phyloP scores from a whole-genome alignment of 208 protist genomes.

The Trypanosomatidae sp. region DNA sequence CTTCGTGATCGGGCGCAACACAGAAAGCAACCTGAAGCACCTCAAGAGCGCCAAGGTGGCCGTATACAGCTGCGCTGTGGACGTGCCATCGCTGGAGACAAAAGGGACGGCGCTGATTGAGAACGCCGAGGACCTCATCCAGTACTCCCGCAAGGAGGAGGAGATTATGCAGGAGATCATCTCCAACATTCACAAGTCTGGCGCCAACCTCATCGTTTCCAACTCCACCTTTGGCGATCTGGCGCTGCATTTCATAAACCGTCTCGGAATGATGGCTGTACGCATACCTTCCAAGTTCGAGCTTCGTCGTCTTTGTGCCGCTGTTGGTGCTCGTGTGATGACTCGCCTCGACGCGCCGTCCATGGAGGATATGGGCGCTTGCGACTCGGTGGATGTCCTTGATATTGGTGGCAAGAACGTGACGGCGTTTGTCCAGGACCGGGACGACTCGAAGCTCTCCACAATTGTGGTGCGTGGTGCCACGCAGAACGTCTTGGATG shows the following conservation, averaged over 20 bases:
- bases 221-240: constrained; percentile 98
- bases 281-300: constrained; percentile 99
- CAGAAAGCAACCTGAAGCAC: constrained; percentile 93
- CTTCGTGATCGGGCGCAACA: constrained; percentile 96
- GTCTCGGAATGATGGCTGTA: constrained; percentile 98
- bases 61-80: constrained; percentile 97
- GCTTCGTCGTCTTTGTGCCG: constrained; percentile 97
- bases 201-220: constrained; percentile 98
- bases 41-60: constrained; percentile 97
- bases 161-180: constrained; percentile 97
- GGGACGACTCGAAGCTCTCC: constrained; percentile 92
- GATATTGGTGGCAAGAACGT: constrained; percentile 97
- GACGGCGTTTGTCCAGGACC: constrained; percentile 95
- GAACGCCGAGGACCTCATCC: constrained; percentile 97
- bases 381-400: constrained; percentile 92
- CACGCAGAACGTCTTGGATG: constrained; percentile 98
- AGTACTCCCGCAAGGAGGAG: constrained; percentile 98
- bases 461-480: constrained; percentile 99
- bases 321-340: constrained; percentile 95
- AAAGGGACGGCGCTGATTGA: constrained; percentile 98
- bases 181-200: constrained; percentile 94
- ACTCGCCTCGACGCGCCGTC: constrained; percentile 92
- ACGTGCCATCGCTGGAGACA: constrained; percentile 97
- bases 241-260: constrained; percentile 99
- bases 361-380: constrained; percentile 96